Percentiles rank a stretch among this genome's conserved stretches.
phyloP scores from a whole-genome alignment of 495 filamentous ascomycete genomes.

The Aeminium ludgeri region DNA sequence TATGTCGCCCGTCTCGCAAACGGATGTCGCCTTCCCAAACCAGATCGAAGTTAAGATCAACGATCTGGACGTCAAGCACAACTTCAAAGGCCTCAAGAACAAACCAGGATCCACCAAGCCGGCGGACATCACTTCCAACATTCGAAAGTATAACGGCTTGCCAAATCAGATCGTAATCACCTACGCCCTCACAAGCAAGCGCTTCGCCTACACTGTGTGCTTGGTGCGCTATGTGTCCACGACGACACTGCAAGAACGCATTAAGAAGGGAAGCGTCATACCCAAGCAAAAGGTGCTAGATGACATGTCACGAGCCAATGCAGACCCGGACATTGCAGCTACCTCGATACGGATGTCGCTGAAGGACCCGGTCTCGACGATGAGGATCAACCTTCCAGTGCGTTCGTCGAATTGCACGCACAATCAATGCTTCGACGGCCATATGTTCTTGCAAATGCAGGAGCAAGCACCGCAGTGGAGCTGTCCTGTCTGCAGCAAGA shows the following conservation, averaged over 20 bases:
- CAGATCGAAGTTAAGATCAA: slow-evolving; percentile 88
- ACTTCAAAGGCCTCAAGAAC: slow-evolving; percentile 84
- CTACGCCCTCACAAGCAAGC: slow-evolving; percentile 83
- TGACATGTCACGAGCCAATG: slow-evolving; percentile 64
- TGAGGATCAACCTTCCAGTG: slow-evolving; percentile 63
- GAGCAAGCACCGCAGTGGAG: slow-evolving; percentile 92
- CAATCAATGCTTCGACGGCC: slow-evolving; percentile 91
- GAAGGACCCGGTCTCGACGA: slow-evolving; percentile 77
- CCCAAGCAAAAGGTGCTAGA: slow-evolving; percentile 61
- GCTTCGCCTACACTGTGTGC: slow-evolving; percentile 29
- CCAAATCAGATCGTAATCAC: slow-evolving; percentile 66
- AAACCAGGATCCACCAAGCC: slow-evolving; percentile 85
- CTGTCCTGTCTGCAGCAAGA: slow-evolving; percentile 82
- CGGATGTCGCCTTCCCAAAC: slow-evolving; percentile 74
- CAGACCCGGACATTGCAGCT: slow-evolving; percentile 69
- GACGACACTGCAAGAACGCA: slow-evolving; percentile 48
- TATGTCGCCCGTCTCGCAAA: slow-evolving; percentile 37
- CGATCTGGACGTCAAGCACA: slow-evolving; percentile 67
- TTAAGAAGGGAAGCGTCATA: slow-evolving; percentile 53
- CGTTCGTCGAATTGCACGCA: slow-evolving; percentile 68
- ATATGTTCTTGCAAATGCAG: slow-evolving; percentile 79
- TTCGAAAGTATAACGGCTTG: slow-evolving; percentile 53
- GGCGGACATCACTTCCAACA: slow-evolving; percentile 65
- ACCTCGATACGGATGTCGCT: slow-evolving; percentile 78
- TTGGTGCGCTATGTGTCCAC: slow-evolving; percentile 58